A percentile compares a stretch with the other conserved stretches of the same genome.
Conservation (phyloP, 768 basidiomycete species). For the Calocybe cyanea region DNA sequence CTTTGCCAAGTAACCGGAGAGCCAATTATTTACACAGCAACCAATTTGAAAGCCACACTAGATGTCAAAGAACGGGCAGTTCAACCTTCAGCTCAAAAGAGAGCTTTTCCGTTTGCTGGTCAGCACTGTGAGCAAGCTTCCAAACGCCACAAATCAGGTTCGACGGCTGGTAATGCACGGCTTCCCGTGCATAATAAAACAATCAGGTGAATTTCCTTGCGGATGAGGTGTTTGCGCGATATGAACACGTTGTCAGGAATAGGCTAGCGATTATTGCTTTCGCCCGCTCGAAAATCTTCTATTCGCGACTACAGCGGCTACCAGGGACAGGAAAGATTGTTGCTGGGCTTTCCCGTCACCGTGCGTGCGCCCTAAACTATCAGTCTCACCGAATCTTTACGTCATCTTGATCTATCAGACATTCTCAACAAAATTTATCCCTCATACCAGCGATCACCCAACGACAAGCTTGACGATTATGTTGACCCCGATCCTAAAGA, state of each 20-base stretch:
- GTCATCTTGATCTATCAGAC: slow-evolving; percentile 41
- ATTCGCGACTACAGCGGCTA: slow-evolving; percentile 54
- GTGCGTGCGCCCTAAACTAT: slow-evolving; percentile 35
- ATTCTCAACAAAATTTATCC: slow-evolving; percentile 56
- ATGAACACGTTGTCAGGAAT: slow-evolving; percentile 19
- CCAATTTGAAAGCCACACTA: neutral
- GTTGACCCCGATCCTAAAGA: slow-evolving; percentile 43
- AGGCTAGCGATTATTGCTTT: slow-evolving; percentile 51
- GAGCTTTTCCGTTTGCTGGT: slow-evolving; percentile 12
- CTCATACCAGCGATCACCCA: slow-evolving; percentile 33
- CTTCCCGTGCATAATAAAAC: neutral
- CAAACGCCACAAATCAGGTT: slow-evolving; percentile 26
- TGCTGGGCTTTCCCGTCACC: slow-evolving; percentile 65
- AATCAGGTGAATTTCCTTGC: slow-evolving; percentile 1
- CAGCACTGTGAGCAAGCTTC: slow-evolving; percentile 16
- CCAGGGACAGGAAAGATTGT: slow-evolving; percentile 46
- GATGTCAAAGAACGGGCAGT: neutral
- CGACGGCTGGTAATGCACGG: neutral
- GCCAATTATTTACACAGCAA: slow-evolving; percentile 43
- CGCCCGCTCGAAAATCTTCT: slow-evolving; percentile 59
- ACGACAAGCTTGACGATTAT: slow-evolving; percentile 22
- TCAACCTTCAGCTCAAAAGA: slow-evolving; percentile 7
- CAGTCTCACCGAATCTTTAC: neutral
- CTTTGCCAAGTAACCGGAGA: slow-evolving; percentile 79
- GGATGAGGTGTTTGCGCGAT: neutral